Base-by-base conservation (phyloP, 306 rosid genomes). In the Rubus idaeus region DNA sequence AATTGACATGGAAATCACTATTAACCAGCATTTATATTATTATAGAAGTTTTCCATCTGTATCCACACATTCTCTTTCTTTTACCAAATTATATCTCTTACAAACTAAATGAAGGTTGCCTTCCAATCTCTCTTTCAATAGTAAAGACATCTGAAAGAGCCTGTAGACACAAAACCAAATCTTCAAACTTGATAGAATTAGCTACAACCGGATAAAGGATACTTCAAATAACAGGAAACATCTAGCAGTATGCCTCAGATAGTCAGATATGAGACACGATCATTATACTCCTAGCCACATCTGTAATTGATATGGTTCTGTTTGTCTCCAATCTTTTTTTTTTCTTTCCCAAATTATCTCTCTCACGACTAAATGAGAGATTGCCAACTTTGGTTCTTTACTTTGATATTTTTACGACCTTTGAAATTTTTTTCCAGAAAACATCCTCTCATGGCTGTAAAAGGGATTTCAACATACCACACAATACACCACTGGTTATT, bases 131-230 rank as follows among this genome's bases (percentile, higher is more conserved):
- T 85, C 91, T 90, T 71, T 88, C 90, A 83, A 91, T 85, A 73
- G 97, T 87, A 77, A 90, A 94, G 60, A 91, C 89, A 78, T 94
- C 97, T 82, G 90, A 77, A 76, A 94, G 92, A 44, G 96, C 98
- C 96, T 94, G 87, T 35, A 7, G 18, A 42, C 9, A 68, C 35
- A 53, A 60, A 60, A 69, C 30, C 41, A 74, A 5, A 62, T 45
- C n/a, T 50, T 44, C 60, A 18, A 61, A 60, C 62, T 49, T 58
- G 41, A 17, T 10, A 21, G 26, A 39, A 26, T 18, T 51, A 30
- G 30, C 23, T 50, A 23, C 61, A 7, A 21, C 42, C 65, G 39
- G 39, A 56, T 46, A 41, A 46, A 68, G 23, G 44, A 6, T 56
- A 4, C 13, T 11, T 7, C 52, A 75, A 60, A 9, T 45, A 57